Evolutionary conservation across 345 rosid species (phyloP).

Genomic region (Eucalyptus erythrocorys): DNA sequence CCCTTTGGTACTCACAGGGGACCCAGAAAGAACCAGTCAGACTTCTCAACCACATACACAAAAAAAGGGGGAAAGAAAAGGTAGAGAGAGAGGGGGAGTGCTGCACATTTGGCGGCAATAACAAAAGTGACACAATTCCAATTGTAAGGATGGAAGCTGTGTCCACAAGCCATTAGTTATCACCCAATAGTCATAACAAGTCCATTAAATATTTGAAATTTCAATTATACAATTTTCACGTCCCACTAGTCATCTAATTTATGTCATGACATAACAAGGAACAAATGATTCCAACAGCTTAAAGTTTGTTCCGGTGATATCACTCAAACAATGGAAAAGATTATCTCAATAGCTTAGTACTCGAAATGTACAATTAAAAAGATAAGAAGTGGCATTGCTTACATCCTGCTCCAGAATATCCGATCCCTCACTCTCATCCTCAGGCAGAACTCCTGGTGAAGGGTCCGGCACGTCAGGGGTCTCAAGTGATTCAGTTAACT

Average conservation of each 20-base stretch:
- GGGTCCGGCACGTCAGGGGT: constrained; percentile 22
- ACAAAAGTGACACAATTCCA: not conserved
- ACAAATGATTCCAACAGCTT: not conserved
- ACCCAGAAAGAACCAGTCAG: not conserved
- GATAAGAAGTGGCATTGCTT: constrained; percentile 21
- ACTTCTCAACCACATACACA: not conserved
- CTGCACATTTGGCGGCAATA: not conserved
- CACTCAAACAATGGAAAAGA: not conserved
- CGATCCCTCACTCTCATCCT: constrained; percentile 63
- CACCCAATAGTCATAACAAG: not conserved
- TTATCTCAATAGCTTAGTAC: not conserved
- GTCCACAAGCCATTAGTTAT: not conserved
- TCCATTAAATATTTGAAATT: not conserved
- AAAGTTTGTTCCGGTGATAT: not conserved
- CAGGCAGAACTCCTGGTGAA: constrained; percentile 23
- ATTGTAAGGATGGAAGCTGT: not conserved
- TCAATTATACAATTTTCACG: not conserved
- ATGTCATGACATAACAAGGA: not conserved
- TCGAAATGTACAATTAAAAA: not conserved
- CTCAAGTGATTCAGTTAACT: constrained; percentile 19
- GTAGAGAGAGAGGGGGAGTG: not conserved
- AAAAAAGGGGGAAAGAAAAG: not conserved
- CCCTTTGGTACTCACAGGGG: not conserved
- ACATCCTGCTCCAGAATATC: constrained; percentile 88
- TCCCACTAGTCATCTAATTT: not conserved